Percentiles rank a stretch among this genome's conserved stretches.
These are phyloP conservation scores for Phytopythium helicoides DNA, from an alignment of 352 stramenopile species.

Conservation along the genomic window DNA sequence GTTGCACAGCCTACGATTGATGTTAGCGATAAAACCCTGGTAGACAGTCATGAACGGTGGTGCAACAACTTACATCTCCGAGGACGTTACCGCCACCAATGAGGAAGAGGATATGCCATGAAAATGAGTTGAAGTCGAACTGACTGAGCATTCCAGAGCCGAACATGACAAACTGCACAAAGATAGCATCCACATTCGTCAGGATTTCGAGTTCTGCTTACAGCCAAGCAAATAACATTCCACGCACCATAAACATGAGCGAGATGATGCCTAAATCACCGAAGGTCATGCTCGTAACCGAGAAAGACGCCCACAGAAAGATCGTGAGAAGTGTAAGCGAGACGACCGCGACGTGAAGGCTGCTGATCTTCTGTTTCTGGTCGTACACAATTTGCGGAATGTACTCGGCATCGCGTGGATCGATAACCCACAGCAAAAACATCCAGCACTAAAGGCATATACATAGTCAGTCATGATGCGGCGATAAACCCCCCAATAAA, in stretches of 20 bases:
- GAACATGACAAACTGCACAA: conserved; percentile 79
- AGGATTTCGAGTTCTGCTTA: not conserved
- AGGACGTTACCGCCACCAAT: conserved; percentile 91
- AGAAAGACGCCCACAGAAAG: conserved; percentile 88
- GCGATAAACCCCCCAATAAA: not conserved
- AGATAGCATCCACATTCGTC: not conserved
- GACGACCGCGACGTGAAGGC: conserved; percentile 86
- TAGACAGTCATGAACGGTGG: too few relatives aligned
- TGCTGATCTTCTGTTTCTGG: conserved; percentile 89
- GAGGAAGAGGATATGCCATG: conserved; percentile 92
- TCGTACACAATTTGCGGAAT: conserved; percentile 93
- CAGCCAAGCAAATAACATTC: not conserved
- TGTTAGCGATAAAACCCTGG: not conserved
- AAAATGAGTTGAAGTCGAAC: conserved; percentile 94
- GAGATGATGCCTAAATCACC: conserved; percentile 91
- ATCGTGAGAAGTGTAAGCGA: conserved; percentile 90
- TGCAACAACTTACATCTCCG: conserved; percentile 77
- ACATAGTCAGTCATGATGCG: not conserved
- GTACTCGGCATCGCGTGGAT: conserved; percentile 84
- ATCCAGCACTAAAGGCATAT: conserved; percentile 69
- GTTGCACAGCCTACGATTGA: conserved; percentile 62
- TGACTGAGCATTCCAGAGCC: conserved; percentile 87
- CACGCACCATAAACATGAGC: conserved; percentile 86
- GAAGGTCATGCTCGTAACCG: conserved; percentile 83
- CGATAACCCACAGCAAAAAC: conserved; percentile 84